Evolutionary conservation across 495 filamentous ascomycete species (phyloP), one percentile per base, ranked within the genome.

Genomic region (Letharia lupina): DNA sequence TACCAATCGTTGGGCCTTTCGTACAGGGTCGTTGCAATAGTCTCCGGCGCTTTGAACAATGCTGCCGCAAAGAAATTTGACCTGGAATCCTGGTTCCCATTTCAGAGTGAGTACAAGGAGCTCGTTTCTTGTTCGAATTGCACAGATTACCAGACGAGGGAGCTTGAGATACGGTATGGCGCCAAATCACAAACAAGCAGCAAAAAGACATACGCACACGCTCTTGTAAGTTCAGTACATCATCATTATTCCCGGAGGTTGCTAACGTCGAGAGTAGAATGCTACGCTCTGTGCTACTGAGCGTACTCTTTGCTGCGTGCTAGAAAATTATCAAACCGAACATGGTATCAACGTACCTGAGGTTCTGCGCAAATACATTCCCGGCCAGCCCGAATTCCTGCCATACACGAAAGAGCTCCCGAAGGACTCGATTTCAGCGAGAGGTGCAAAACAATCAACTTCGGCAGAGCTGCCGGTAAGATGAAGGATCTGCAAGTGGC

Each of bases 1-100:
- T 98, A 97, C 79, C 80, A 93, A 79, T 91, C 89, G 15, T 83
- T 98, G 15, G 84, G 86, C 0, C 83, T 98, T 54, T 94, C 94
- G 0, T 96, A 96, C 77, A 91, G 88, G 50, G 82, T 98, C 39
- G 89, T 96, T 33, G 86, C 89, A 39, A 98, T 98, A 70, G 94
- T 97, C 35, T 96, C 91, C 18, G 93, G 95, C 13, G 93, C 93
- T 0, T 79, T 97, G 72, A 98, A 95, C 78, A 95, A 96, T 69
- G 91, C 91, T 0, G 94, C 95, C 9, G 77, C 91, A 9, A 96
- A 96, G 81, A 98, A 98, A 74, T 95, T 88, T 73, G 94, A 98
- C 71, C 83, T 98, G 20, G 94, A 98, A 75, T 95, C 95, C 3
- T 96, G 92, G 90, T 98, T 98, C 77, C 95, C 93, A 33, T 92